These are phyloP conservation scores for Westerdykella aurantiaca DNA, from an alignment of 2,329 filamentous ascomycete genomes.

Conservation along the genomic window DNA sequence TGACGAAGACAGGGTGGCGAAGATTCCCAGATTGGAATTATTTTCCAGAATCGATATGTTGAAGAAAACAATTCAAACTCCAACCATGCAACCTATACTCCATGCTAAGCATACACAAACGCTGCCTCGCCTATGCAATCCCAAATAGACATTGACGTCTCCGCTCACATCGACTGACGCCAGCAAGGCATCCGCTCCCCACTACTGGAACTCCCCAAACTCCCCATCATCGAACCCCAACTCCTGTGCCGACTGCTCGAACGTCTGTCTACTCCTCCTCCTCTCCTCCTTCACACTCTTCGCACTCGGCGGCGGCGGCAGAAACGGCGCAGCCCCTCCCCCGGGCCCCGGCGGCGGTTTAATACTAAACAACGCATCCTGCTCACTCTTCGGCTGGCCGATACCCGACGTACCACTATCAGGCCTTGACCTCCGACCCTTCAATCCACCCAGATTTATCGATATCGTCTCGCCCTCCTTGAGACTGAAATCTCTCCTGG, in stretches of 20 bases:
- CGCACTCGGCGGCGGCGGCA: conserved; percentile 63
- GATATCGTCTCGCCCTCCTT: conserved; percentile 89
- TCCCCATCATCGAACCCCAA: conserved; percentile 82
- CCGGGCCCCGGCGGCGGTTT: conserved; percentile 58
- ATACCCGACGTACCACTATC: conserved; percentile 39
- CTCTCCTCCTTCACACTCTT: conserved; percentile 58
- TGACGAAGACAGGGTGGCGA: no score
- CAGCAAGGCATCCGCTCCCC: neutral
- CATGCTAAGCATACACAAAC: neutral
- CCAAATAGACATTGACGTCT: neutral
- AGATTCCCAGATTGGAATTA: no score
- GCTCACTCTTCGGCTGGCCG: conserved; percentile 33
- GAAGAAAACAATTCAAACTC: conserved; percentile 5
- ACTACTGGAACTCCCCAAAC: conserved; percentile 71
- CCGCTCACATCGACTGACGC: no score
- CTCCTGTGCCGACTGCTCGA: conserved; percentile 48
- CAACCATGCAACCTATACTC: conserved; percentile 17
- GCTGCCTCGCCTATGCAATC: neutral
- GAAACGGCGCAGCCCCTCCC: conserved; percentile 37
- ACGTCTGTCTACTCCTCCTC: conserved; percentile 47
- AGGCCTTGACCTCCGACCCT: conserved; percentile 41
- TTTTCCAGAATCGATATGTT: no score
- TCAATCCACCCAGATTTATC: conserved; percentile 62
- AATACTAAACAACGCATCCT: conserved; percentile 61
- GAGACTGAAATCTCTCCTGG: conserved; percentile 70